Base-by-base conservation (phyloP, 169 alveolate species). In the Miamiensis avidus region DNA sequence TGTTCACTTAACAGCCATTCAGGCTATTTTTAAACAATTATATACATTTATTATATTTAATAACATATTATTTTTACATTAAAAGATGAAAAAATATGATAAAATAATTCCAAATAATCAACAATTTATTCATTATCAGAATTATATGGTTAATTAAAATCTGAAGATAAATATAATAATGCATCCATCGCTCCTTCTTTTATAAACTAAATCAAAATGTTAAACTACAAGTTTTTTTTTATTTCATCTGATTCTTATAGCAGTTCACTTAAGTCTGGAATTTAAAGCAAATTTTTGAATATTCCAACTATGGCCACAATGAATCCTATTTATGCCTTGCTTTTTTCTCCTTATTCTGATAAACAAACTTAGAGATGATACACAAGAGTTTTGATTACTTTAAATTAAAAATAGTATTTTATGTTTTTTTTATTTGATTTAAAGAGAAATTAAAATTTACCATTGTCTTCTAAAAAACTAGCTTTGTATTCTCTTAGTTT, bases 351-450 rank as follows among this genome's bases (percentile, higher is more conserved):
- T 33, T 16, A 65, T 49, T 82, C n/a, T n/a, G n/a, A 25, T 31
- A 90, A 33, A 72, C 91, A 86, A 77, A 77, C 89, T 27, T 88
- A 89, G 15, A 90, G 28, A 75, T 90, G 90, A n/a, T 78, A 4
- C 85, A 90, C 83, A 0, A 90, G 78, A 28, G 82, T 75, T 29
- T 65, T 31, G 28, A 87, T 77, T 11, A 84, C 88, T 64, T 75
- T 49, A 49, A 49, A 49, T 49, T 49, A 49, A 49, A 11, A 11
- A 49, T 49, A 11, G 20, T 49, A 11, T 11, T 49, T 11, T 49
- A 49, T 11, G 26, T 49, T 49, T 49, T 49, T 49, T 49, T 49
- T 49, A 49, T 49, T 49, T 49, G 20, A 49, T 11, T 49, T 11
- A 49, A 49, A n/a, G n/a, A n/a, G n/a, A n/a, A n/a, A n/a, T n/a